phyloP scores from a whole-genome alignment of 345 rosid species.

The Kernera saxatilis region DNA sequence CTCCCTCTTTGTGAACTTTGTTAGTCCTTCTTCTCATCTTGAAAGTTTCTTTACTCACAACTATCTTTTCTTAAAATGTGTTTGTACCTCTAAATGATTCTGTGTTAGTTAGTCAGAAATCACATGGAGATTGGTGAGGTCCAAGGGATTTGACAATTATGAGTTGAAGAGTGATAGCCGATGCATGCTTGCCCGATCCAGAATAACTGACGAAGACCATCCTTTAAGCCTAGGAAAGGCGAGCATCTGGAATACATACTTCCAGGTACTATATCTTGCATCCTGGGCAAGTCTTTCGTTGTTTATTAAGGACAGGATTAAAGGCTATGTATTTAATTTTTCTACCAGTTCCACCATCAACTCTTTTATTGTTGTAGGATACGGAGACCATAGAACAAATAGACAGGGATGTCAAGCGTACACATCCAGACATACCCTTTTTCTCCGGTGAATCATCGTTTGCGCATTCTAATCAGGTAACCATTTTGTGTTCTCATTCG shows the following conservation, averaged over 20 bases:
- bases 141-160: slow-evolving; percentile 38
- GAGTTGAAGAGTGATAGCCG: slow-evolving; percentile 50
- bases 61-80: slow-evolving; percentile 10
- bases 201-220: slow-evolving; percentile 83
- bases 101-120: slow-evolving; percentile 98
- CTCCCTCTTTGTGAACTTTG: background rate
- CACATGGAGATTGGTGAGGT: slow-evolving; percentile 79
- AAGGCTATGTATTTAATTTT: background rate
- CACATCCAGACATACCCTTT: slow-evolving; percentile 94
- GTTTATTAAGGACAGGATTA: background rate
- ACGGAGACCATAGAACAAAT: slow-evolving; percentile 89
- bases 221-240: slow-evolving; percentile 89
- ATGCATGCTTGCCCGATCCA: slow-evolving; percentile 74
- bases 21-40: background rate
- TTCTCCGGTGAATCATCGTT: slow-evolving; percentile 77
- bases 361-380: slow-evolving; percentile 46
- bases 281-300: background rate
- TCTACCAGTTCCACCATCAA: background rate
- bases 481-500: slow-evolving; percentile 6
- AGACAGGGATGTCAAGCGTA: slow-evolving; percentile 93
- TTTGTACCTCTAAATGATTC: slow-evolving; percentile 50
- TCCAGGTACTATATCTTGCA: slow-evolving; percentile 57
- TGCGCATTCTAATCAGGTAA: slow-evolving; percentile 83
- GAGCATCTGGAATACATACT: slow-evolving; percentile 91
- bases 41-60: background rate